phyloP scores from a whole-genome alignment of 164 flowering plant genomes.

The Amborella trichopoda region DNA sequence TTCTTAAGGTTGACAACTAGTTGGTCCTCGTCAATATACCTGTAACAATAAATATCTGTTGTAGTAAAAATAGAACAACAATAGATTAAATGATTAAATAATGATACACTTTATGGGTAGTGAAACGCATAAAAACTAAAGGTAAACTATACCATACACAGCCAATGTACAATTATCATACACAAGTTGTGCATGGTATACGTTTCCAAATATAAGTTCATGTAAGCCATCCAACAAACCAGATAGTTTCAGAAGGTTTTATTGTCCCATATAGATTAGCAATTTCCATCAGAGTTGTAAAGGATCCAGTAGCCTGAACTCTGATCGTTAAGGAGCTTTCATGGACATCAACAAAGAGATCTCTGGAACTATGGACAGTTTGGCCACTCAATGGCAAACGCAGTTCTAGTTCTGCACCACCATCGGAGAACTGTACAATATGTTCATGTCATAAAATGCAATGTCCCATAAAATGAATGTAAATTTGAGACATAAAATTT shows the following conservation, averaged over 20 bases:
- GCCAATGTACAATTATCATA: no score
- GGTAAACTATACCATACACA: not conserved
- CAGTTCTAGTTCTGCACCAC: conserved; percentile 71
- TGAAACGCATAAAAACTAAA: not conserved
- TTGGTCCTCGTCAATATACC: conserved; percentile 91
- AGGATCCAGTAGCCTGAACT: conserved; percentile 27
- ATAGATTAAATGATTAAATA: conserved; percentile 1
- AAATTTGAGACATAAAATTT: no score
- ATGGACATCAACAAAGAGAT: conserved; percentile 51
- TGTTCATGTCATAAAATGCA: no score
- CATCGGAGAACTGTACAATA: conserved; percentile 68
- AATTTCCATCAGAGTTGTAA: conserved; percentile 49
- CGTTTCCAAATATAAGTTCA: not conserved
- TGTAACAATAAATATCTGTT: no score
- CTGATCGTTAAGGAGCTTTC: conserved; percentile 49
- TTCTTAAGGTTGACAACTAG: conserved; percentile 82
- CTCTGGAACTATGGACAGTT: conserved; percentile 30
- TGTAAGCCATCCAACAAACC: conserved; percentile 30
- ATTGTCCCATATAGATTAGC: conserved; percentile 63
- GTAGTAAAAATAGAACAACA: conserved; percentile 3
- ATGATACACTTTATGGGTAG: not conserved
- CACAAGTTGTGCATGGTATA: not conserved
- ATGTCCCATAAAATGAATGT: no score
- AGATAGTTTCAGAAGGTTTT: conserved; percentile 90
- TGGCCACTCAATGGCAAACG: conserved; percentile 35